Percentiles rank a stretch among this genome's conserved stretches.
phyloP scores from a whole-genome alignment of 2,329 filamentous ascomycete species.

The Fusarium abutilonis region DNA sequence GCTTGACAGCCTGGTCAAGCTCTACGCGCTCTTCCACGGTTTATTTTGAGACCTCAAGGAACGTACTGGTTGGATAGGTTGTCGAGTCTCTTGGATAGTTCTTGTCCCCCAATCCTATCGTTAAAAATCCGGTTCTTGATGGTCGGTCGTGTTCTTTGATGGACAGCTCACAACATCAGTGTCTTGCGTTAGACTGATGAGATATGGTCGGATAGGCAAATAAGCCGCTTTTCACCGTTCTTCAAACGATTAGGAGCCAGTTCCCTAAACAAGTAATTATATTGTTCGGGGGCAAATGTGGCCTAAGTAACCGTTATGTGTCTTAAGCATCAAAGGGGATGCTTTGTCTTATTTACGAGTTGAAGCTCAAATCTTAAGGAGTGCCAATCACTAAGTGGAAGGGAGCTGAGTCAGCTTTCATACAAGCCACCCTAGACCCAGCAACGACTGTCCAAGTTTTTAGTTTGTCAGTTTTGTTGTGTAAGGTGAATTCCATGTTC shows the following conservation, averaged over 20 bases:
- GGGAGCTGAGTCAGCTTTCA: conserved; percentile 33
- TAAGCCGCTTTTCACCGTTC: not conserved
- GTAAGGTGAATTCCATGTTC: too few species aligned
- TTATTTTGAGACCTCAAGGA: not conserved
- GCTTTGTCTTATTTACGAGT: conserved; percentile 12
- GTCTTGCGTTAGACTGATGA: not conserved
- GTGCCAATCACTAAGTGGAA: conserved; percentile 21
- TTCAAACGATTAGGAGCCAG: not conserved
- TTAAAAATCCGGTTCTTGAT: conserved; percentile 3
- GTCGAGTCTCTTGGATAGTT: not conserved
- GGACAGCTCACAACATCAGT: not conserved
- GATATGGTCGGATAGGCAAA: not conserved
- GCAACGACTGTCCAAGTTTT: not conserved
- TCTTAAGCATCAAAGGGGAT: conserved; percentile 17
- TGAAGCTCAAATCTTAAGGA: conserved; percentile 31
- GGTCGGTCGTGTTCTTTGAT: conserved; percentile 8
- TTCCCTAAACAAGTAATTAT: not conserved
- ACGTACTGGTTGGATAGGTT: not conserved
- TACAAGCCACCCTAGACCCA: conserved; percentile 11
- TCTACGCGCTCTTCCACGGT: not conserved
- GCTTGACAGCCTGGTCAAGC: not conserved
- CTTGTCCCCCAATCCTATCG: not conserved
- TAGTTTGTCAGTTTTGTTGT: too few species aligned
- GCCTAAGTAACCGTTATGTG: conserved; percentile 22
- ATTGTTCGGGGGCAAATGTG: conserved; percentile 4